Base-by-base conservation (phyloP, 2,329 filamentous ascomycete genomes). In the Calonectria ilicicola region DNA sequence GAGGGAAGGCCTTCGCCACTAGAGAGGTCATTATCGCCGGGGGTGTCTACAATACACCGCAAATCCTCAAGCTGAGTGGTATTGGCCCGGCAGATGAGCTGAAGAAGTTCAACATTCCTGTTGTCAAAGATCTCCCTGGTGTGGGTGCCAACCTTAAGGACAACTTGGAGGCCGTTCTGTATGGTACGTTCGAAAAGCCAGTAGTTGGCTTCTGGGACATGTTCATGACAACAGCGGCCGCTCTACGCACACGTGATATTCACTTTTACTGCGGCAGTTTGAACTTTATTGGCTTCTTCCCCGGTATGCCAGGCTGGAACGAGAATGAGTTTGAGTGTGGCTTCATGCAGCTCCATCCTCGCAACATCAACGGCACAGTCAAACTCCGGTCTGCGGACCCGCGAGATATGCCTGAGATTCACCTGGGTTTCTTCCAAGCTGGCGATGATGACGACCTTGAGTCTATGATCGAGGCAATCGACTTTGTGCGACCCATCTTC, bases 311-410 rank as follows among this genome's bases (percentile, higher is more conserved):
- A 7, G 49, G 49, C 15, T 53, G 49, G 49, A 53, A 53, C 14
- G 17, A 32, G 19, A 53, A 53, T 12, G 26, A 53, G 27, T 53
- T 53, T 21, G 49, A 53, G 27, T 53, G 49, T 1, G 27, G 49
- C 49, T 29, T 29, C 23, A 53, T 53, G 49, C 26, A 53, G 27
- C 49, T 53, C 19, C 91, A 93, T 77, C 88, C 92, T 0, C 88
- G 90, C 65, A 93, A 94, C 72, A 84, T 79, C 1, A 89, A 88
- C 7, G 93, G 93, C 10, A 89, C 87, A 1, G 92, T 95, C 5
- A 87, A 82, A 4, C 88, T 95, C 6, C 85, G 85, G 19, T 92
- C 90, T 0, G 83, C 88, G 0, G 89, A 94, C 78, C 92, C 93
- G 0, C 88, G 90, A 1, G 92, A 94, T 67, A 84, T 87, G 3